Percentiles rank a stretch among this genome's conserved stretches.
Evolutionary conservation across 2,329 filamentous ascomycete genomes (phyloP).

Genomic region (Fusarium sp.): DNA sequence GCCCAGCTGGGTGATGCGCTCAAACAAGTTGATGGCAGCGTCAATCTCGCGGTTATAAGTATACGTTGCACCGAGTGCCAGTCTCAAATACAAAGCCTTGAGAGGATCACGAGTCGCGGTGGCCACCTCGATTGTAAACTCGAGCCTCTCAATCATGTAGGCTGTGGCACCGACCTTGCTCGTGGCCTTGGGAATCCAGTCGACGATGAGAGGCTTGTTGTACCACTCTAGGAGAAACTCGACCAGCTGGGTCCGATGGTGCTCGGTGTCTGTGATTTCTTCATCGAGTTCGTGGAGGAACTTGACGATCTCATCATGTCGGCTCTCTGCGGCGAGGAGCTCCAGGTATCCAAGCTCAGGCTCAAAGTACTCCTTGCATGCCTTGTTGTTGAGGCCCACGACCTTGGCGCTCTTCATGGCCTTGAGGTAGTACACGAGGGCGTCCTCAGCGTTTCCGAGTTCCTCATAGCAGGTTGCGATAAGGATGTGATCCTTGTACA

Average conservation of each 20-base stretch:
- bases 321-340: conserved; percentile 52
- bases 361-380: conserved; percentile 52
- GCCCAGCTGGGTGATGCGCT: conserved; percentile 52
- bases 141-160: conserved; percentile 47
- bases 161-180: conserved; percentile 49
- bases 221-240: conserved; percentile 52
- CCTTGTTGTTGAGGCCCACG: conserved; percentile 42
- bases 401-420: conserved; percentile 48
- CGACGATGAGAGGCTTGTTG: conserved; percentile 49
- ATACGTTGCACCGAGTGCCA: conserved; percentile 51
- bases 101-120: conserved; percentile 51
- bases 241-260: conserved; percentile 47
- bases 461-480: conserved; percentile 53
- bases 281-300: conserved; percentile 50
- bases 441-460: conserved; percentile 47
- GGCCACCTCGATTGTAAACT: conserved; percentile 49
- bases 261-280: conserved; percentile 38
- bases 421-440: conserved; percentile 52
- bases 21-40: conserved; percentile 51
- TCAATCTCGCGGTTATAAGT: conserved; percentile 51
- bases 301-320: conserved; percentile 50
- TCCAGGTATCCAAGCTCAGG: conserved; percentile 53
- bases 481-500: conserved; percentile 56
- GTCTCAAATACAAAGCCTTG: conserved; percentile 52
- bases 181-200: conserved; percentile 57